These are phyloP conservation scores for Verticillium tricorpus DNA, from an alignment of 2,329 filamentous ascomycete species.

Conservation along the genomic window DNA sequence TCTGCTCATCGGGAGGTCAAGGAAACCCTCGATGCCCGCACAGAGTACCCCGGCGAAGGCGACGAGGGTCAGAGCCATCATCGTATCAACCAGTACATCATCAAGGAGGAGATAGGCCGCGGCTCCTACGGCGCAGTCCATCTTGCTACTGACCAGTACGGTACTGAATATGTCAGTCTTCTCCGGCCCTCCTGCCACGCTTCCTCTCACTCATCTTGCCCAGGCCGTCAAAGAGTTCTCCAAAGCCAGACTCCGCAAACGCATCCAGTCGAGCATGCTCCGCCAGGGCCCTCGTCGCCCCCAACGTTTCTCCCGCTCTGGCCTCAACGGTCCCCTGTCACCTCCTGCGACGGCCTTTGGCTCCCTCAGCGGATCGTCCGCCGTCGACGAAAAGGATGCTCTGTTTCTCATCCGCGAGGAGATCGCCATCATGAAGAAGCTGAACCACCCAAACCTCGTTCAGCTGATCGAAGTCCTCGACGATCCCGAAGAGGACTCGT, in stretches of 20 bases:
- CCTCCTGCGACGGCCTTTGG: neutral
- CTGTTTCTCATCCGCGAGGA: constrained; percentile 90
- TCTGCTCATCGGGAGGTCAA: constrained; percentile 56
- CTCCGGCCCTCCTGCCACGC: constrained; percentile 1
- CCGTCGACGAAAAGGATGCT: constrained; percentile 58
- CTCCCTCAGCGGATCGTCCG: neutral
- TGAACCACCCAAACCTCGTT: constrained; percentile 92
- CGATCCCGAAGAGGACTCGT: constrained; percentile 88
- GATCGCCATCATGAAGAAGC: constrained; percentile 98
- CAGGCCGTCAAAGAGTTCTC: constrained; percentile 98
- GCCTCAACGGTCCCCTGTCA: constrained; percentile 19
- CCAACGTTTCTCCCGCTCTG: constrained; percentile 26
- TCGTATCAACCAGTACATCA: constrained; percentile 90
- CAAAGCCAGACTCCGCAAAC: constrained; percentile 82
- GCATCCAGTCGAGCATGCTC: constrained; percentile 84
- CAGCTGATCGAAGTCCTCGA: constrained; percentile 90
- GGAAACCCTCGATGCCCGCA: constrained; percentile 89
- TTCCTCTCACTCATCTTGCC: constrained; percentile 12
- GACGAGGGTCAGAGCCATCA: constrained; percentile 77
- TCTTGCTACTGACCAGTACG: constrained; percentile 83
- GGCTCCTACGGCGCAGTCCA: constrained; percentile 95
- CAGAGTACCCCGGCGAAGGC: constrained; percentile 81
- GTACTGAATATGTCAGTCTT: constrained; percentile 78
- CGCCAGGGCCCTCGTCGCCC: constrained; percentile 46
- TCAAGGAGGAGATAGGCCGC: constrained; percentile 92